phyloP scores from a whole-genome alignment of 345 rosid genomes.

The Cardamine chenopodiifolia region DNA sequence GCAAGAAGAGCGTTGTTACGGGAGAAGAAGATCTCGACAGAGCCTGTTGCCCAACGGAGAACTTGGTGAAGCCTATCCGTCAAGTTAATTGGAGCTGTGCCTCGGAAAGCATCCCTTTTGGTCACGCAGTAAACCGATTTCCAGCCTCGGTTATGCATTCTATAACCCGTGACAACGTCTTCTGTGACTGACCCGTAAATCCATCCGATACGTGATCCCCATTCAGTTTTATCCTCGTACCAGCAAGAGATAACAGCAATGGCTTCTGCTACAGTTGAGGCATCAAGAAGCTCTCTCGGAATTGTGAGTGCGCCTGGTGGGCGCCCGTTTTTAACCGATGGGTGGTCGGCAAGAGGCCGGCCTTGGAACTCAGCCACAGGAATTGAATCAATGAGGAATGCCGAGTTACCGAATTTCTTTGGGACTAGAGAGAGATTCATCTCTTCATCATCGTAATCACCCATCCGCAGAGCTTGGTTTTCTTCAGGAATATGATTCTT shows the following conservation, averaged over 20 bases:
- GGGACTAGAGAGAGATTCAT: conserved; percentile 74
- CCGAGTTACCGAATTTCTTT: conserved; percentile 85
- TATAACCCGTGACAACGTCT: conserved; percentile 96
- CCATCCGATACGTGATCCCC: conserved; percentile 99
- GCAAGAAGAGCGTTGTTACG: conserved; percentile 93
- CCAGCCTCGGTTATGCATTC: conserved; percentile 99
- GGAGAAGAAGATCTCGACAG: conserved; percentile 96
- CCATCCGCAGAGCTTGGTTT: conserved; percentile 79
- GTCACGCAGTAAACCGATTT: conserved; percentile 97
- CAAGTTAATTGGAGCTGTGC: conserved; percentile 95
- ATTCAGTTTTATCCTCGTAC: conserved; percentile 98
- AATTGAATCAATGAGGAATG: conserved; percentile 81
- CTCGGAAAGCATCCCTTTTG: conserved; percentile 93
- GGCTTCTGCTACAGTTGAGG: conserved; percentile 95
- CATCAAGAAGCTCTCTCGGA: conserved; percentile 92
- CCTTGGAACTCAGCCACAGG: conserved; percentile 96
- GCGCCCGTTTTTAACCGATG: conserved; percentile 88
- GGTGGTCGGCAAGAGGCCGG: conserved; percentile 98
- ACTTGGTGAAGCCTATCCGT: conserved; percentile 99
- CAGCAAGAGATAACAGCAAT: conserved; percentile 97
- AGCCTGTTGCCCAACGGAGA: conserved; percentile 98
- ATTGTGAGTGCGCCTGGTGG: conserved; percentile 93
- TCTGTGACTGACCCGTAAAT: conserved; percentile 99
- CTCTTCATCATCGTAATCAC: conserved; percentile 86
- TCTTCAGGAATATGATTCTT: conserved; percentile 63